phyloP scores from a whole-genome alignment of 192 early-diverging fungal species.

The Gonapodya sp. region DNA sequence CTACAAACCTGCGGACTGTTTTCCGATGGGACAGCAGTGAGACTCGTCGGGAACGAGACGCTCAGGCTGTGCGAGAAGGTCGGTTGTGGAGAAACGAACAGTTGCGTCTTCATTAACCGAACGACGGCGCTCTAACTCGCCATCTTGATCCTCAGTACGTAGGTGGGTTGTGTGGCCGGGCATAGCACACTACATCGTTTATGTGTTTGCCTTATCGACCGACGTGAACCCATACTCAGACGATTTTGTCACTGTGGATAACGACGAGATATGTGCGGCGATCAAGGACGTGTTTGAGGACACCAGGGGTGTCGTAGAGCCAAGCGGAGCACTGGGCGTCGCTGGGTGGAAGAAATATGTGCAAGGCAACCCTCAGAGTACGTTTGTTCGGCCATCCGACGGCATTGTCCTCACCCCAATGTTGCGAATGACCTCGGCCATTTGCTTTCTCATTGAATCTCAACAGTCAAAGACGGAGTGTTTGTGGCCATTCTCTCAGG shows the following conservation, averaged over 20 bases:
- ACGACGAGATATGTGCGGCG: slow-evolving; percentile 38
- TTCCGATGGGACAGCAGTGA: slow-evolving; percentile 37
- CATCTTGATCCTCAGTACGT: no score
- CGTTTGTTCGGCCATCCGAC: neutral
- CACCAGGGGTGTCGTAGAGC: slow-evolving; percentile 39
- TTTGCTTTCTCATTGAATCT: no score
- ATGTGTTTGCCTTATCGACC: no score
- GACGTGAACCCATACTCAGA: slow-evolving; percentile 17
- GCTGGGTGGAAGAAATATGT: slow-evolving; percentile 40
- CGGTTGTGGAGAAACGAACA: no score
- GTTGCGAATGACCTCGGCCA: no score
- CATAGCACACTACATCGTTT: no score
- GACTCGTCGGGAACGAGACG: slow-evolving; percentile 28
- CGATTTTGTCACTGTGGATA: slow-evolving; percentile 37
- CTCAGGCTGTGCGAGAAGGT: slow-evolving; percentile 20
- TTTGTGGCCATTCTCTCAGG: slow-evolving; percentile 29
- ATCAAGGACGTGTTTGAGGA: slow-evolving; percentile 37
- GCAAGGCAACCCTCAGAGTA: slow-evolving; percentile 22
- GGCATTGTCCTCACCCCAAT: no score
- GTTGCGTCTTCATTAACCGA: no score
- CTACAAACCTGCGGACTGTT: slow-evolving; percentile 35
- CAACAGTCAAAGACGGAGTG: slow-evolving; percentile 23
- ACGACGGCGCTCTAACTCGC: no score
- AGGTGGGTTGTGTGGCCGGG: no score
- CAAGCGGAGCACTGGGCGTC: slow-evolving; percentile 37